A percentile compares a stretch with the other conserved stretches of the same genome.
phyloP scores from a whole-genome alignment of 106 monocot genomes.

The Hemerocallis citrina region DNA sequence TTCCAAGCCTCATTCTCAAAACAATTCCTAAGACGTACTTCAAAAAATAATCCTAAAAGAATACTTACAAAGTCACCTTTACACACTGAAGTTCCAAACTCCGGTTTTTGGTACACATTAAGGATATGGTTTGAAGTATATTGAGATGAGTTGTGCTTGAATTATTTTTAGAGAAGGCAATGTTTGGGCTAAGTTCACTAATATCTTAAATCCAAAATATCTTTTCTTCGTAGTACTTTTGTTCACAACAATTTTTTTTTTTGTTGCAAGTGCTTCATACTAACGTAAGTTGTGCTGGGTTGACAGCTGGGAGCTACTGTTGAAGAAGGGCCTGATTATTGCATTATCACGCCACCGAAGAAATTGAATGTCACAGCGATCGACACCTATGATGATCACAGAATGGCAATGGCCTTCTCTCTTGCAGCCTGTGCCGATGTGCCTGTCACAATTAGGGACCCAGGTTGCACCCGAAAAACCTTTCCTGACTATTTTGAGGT shows the following conservation, averaged over 20 bases:
- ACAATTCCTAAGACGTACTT: too few relatives aligned
- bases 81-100: too few relatives aligned
- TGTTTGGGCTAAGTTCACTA: too few relatives aligned
- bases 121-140: neutral
- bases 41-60: too few relatives aligned
- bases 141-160: too few relatives aligned
- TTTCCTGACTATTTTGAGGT: slow-evolving; percentile 97
- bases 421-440: slow-evolving; percentile 89
- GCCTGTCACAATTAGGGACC: slow-evolving; percentile 85
- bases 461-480: slow-evolving; percentile 92
- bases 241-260: neutral
- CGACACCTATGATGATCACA: slow-evolving; percentile 95
- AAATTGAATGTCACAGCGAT: slow-evolving; percentile 67
- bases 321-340: slow-evolving; percentile 94
- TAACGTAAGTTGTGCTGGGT: neutral
- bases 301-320: slow-evolving; percentile 83
- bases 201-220: too few relatives aligned
- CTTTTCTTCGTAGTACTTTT: too few relatives aligned
- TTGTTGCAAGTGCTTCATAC: neutral
- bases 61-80: too few relatives aligned
- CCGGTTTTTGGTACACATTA: too few relatives aligned
- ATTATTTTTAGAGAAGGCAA: too few relatives aligned
- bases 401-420: slow-evolving; percentile 99
- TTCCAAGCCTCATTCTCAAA: too few relatives aligned
- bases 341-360: slow-evolving; percentile 89